Evolutionary conservation across 2,329 filamentous ascomycete species (phyloP).

Genomic region (Endoconidiophora polonica): DNA sequence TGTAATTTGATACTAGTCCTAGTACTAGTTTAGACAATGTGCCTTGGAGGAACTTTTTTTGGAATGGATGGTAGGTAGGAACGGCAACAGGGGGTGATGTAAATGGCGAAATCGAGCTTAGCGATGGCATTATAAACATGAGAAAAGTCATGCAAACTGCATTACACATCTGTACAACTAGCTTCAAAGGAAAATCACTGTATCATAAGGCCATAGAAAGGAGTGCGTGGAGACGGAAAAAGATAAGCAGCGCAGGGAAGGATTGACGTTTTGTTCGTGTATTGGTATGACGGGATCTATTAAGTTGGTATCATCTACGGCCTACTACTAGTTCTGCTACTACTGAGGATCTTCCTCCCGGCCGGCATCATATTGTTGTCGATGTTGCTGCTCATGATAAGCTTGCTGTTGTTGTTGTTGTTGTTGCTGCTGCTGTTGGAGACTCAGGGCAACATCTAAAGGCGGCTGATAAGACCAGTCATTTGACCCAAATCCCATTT

Average conservation of each 20-base stretch:
- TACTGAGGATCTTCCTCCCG: no score
- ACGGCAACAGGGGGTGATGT: background rate
- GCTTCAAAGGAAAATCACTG: background rate
- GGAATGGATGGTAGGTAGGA: background rate
- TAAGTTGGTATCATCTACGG: background rate
- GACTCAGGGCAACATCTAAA: background rate
- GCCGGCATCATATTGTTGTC: background rate
- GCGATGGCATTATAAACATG: conserved; percentile 1
- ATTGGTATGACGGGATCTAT: background rate
- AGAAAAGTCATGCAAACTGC: no score
- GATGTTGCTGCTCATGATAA: background rate
- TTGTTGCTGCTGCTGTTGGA: background rate
- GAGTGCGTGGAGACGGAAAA: background rate
- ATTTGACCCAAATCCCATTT: background rate
- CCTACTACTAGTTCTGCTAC: background rate
- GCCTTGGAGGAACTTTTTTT: background rate
- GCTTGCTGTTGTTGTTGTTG: background rate
- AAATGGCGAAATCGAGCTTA: conserved; percentile 10
- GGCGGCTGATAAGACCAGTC: conserved; percentile 1
- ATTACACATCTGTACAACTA: no score
- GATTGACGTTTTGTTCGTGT: no score
- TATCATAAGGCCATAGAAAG: background rate
- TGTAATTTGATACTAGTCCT: background rate
- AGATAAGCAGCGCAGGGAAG: background rate
- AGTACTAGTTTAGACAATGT: conserved; percentile 1